Evolutionary conservation across 108 stramenopile species (phyloP), one percentile per base, ranked within the genome.

Genomic region (Cyclotella choctawhatcheeana): DNA sequence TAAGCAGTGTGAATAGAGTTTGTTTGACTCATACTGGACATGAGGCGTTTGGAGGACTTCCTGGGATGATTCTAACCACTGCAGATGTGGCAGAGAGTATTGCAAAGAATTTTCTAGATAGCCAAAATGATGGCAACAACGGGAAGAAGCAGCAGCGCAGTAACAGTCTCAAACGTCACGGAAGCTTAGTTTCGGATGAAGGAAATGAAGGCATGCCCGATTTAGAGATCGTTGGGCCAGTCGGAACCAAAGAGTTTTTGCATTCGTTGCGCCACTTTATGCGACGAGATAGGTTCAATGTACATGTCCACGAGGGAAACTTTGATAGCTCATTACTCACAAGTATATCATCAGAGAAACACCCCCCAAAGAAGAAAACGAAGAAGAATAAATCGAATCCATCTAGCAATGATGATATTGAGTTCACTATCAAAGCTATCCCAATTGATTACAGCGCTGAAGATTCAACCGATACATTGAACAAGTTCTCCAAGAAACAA

Each of bases 211-310:
- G 55, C 30, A 47, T 72, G 31, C 74, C 81, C 59, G 85, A 56
- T 43, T 62, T 93, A n/a, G 82, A 89, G 53, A 74, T 93, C 6
- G 45, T 89, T 35, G 93, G 93, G 52, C 93, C 93, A 13, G 47
- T n/a, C 7, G 90, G 90, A 0, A 90, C 86, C 8, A 70, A 87
- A 35, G 25, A 71, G 24, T 90, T 89, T 63, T 31, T 91, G 3
- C 84, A 87, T 48, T 87, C 90, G 2, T 69, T 94, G 34, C 76
- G 90, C 35, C 89, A 94, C 54, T 94, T 94, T 58, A 89, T 94
- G 89, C 70, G 89, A 56, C 74, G 93, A 58, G 88, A 89, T 63
- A 61, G 78, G 35, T 94, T 94, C 67, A 64, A 64, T n/a, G 35
- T 94, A 16, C 68, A 81, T 58, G 71, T 86, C 21, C 88, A 85